A percentile compares a stretch with the other conserved stretches of the same genome.
phyloP scores from a whole-genome alignment of 2,329 filamentous ascomycete genomes.

The Fusarium armeniacum region DNA sequence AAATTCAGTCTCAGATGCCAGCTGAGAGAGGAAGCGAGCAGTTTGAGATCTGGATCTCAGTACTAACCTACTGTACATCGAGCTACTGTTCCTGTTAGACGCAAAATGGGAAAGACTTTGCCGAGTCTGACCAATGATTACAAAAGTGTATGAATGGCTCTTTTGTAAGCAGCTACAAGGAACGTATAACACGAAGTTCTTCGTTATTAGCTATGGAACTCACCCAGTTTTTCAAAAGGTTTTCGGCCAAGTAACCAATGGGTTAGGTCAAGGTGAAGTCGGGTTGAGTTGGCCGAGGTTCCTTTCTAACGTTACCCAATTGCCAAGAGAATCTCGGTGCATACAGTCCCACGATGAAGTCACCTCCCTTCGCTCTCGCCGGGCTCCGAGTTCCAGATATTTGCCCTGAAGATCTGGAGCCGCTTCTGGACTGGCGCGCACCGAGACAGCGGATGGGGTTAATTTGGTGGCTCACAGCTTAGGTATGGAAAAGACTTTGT shows the following conservation, averaged over 20 bases:
- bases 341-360: constrained; percentile 2
- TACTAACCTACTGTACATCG: too few relatives aligned
- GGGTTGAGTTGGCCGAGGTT: constrained; percentile 15
- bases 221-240: background rate
- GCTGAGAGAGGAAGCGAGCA: constrained; percentile 8
- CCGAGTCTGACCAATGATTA: constrained; percentile 11
- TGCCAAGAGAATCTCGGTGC: constrained; percentile 23
- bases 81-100: background rate
- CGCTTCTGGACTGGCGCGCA: constrained; percentile 35
- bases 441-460: constrained; percentile 17
- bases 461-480: constrained; percentile 13
- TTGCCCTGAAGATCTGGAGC: constrained; percentile 10
- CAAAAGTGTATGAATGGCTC: background rate
- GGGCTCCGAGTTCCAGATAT: constrained; percentile 22
- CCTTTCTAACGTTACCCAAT: background rate
- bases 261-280: background rate
- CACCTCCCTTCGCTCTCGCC: constrained; percentile 31
- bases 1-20: background rate
- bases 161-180: background rate
- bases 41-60: background rate
- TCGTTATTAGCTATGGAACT: background rate
- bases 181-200: background rate
- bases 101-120: constrained; percentile 4
- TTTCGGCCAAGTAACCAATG: constrained; percentile 12
- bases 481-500: constrained; percentile 1